These are phyloP conservation scores for Mycosphaerella sp. DNA, from an alignment of 2,329 filamentous ascomycete genomes.

Conservation along the genomic window DNA sequence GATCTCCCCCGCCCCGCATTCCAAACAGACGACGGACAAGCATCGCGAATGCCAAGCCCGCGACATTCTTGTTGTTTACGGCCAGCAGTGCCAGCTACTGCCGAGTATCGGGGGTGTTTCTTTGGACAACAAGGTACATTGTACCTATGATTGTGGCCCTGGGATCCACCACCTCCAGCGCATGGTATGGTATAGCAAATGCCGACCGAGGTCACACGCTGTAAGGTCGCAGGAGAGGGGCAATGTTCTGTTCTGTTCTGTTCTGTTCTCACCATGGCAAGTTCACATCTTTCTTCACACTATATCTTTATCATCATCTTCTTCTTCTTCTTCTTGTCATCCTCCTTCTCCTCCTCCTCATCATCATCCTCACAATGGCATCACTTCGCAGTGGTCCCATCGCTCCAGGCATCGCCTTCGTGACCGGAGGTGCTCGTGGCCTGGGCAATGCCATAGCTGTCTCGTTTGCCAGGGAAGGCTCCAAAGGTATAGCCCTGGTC, in stretches of 20 bases:
- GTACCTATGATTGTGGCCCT: neutral
- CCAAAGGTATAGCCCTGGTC: slow-evolving; percentile 24
- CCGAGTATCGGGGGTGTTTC: neutral
- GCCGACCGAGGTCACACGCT: slow-evolving; percentile 5
- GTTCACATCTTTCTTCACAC: neutral
- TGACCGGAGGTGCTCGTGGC: slow-evolving; percentile 26
- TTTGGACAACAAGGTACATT: neutral
- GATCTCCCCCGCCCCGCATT: no score
- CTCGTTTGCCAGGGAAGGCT: slow-evolving; percentile 26
- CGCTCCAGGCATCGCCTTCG: slow-evolving; percentile 27
- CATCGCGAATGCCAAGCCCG: no score
- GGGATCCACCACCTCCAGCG: neutral
- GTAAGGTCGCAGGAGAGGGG: neutral
- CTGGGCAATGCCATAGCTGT: slow-evolving; percentile 27
- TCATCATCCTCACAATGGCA: neutral
- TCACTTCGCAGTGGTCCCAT: slow-evolving; percentile 18
- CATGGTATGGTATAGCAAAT: neutral
- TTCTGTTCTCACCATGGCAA: neutral
- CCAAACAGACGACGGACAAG: no score
- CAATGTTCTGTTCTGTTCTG: neutral
- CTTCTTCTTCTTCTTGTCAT: neutral
- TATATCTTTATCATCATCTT: neutral
- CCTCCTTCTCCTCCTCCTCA: neutral
- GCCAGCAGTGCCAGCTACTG: no score
- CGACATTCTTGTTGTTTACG: no score